Evolutionary conservation across 2,329 filamentous ascomycete genomes (phyloP).

Genomic region (Hypoxylon sp.): DNA sequence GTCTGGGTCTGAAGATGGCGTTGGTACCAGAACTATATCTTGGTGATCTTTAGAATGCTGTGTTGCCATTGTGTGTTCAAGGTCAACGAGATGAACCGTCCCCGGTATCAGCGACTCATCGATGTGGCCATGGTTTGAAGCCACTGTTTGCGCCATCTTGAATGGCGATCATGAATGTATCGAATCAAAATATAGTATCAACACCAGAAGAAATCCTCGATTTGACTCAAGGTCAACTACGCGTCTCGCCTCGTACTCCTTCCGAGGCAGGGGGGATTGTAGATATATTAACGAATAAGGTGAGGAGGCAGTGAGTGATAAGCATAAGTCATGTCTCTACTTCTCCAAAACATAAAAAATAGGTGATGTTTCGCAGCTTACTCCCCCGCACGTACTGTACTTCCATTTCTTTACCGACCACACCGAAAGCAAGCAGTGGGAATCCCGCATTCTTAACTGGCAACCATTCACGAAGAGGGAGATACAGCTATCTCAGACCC

Average conservation of each 20-base stretch:
- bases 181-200: constrained; percentile 1
- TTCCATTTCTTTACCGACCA: constrained; percentile 10
- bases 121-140: constrained; percentile 28
- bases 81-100: constrained; percentile 53
- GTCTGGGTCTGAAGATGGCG: constrained; percentile 58
- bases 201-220: not conserved
- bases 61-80: constrained; percentile 46
- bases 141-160: constrained; percentile 17
- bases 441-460: constrained; percentile 12
- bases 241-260: too few species aligned
- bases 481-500: constrained; percentile 26
- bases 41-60: constrained; percentile 46
- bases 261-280: not conserved
- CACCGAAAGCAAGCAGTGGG: constrained; percentile 17
- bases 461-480: constrained; percentile 21
- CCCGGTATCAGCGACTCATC: constrained; percentile 49
- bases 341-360: constrained; percentile 4
- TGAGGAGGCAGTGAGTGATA: too few species aligned
- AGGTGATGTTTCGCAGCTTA: constrained; percentile 12
- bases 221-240: too few species aligned
- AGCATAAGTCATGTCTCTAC: too few species aligned
- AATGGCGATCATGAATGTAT: not conserved
- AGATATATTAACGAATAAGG: not conserved
- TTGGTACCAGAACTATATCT: constrained; percentile 60
- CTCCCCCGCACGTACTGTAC: constrained; percentile 9